phyloP scores from a whole-genome alignment of 306 rosid genomes.

The Hippophae tibetana region DNA sequence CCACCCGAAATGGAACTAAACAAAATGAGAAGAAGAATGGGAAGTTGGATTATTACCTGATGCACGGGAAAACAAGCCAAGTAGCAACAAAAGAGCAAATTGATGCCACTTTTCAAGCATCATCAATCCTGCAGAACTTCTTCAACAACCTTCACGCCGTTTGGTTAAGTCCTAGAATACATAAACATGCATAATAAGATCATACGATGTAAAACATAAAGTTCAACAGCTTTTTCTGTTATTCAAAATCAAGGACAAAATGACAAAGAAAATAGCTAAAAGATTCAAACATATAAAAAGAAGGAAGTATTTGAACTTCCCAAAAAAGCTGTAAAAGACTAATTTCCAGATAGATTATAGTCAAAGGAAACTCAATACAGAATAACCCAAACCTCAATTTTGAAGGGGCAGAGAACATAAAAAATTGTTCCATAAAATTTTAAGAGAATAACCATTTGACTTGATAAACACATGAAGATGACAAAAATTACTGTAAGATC shows the following conservation, averaged over 20 bases:
- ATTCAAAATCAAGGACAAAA: not conserved
- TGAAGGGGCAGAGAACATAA: too few relatives aligned
- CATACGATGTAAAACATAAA: not conserved
- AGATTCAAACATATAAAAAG: too few relatives aligned
- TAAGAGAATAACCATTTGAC: too few relatives aligned
- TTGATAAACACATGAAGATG: too few relatives aligned
- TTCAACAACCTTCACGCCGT: slow-evolving; percentile 20
- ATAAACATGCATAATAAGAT: slow-evolving; percentile 16
- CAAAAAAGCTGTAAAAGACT: not conserved
- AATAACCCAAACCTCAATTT: too few relatives aligned
- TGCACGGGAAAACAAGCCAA: slow-evolving; percentile 36
- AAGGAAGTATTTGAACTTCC: not conserved
- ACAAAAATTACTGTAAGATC: too few relatives aligned
- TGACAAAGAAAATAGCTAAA: too few relatives aligned
- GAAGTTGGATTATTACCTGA: slow-evolving; percentile 35
- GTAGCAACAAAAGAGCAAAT: slow-evolving; percentile 38
- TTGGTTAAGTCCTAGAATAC: slow-evolving; percentile 8
- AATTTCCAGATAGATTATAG: too few relatives aligned
- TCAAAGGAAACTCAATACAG: too few relatives aligned
- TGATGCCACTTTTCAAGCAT: slow-evolving; percentile 37
- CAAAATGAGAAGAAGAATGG: slow-evolving; percentile 2
- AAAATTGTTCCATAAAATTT: too few relatives aligned
- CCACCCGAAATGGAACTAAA: not conserved
- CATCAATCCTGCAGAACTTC: slow-evolving; percentile 35
- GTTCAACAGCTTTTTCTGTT: not conserved